Evolutionary conservation across 1,284 basidiomycete species (phyloP).

Genomic region (Cryptococcus neoformans): DNA sequence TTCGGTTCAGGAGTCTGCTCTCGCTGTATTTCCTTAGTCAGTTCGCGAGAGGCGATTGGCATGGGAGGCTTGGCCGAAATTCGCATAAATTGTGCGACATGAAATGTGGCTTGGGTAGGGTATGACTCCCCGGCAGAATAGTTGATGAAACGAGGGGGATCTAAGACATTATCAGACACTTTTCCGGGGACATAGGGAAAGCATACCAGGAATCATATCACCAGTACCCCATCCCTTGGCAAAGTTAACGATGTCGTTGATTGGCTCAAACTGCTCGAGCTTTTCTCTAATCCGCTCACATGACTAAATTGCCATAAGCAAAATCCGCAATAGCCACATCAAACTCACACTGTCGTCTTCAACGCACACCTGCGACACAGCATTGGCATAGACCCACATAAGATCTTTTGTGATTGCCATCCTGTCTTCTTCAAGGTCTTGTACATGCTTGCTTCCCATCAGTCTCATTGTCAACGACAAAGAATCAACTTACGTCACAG

Average conservation of each 20-base stretch:
- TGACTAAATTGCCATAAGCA: conserved; percentile 56
- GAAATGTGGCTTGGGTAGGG: conserved; percentile 38
- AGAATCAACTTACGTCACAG: conserved; percentile 60
- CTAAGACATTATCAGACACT: conserved; percentile 29
- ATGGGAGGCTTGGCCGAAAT: conserved; percentile 33
- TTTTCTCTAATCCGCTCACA: conserved; percentile 81
- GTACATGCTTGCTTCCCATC: conserved; percentile 59
- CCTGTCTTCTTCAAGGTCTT: conserved; percentile 93
- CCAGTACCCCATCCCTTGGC: conserved; percentile 82
- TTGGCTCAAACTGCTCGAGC: conserved; percentile 76
- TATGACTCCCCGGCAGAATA: conserved; percentile 49
- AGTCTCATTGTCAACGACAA: not conserved
- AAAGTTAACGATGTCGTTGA: conserved; percentile 79
- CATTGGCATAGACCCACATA: conserved; percentile 95
- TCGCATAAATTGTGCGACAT: conserved; percentile 43
- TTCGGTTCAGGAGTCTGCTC: conserved; percentile 4
- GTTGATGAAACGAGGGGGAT: conserved; percentile 77
- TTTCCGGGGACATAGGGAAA: conserved; percentile 21
- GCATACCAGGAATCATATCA: conserved; percentile 60
- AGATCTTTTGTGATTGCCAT: conserved; percentile 93
- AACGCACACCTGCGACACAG: conserved; percentile 92
- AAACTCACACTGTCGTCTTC: conserved; percentile 84
- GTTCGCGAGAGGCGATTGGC: conserved; percentile 4
- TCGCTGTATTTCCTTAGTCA: conserved; percentile 8
- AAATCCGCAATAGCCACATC: not conserved